Percentiles rank a stretch among this genome's conserved stretches.
Evolutionary conservation across 2,329 filamentous ascomycete species (phyloP).

Genomic region (Samsoniella hepiali): DNA sequence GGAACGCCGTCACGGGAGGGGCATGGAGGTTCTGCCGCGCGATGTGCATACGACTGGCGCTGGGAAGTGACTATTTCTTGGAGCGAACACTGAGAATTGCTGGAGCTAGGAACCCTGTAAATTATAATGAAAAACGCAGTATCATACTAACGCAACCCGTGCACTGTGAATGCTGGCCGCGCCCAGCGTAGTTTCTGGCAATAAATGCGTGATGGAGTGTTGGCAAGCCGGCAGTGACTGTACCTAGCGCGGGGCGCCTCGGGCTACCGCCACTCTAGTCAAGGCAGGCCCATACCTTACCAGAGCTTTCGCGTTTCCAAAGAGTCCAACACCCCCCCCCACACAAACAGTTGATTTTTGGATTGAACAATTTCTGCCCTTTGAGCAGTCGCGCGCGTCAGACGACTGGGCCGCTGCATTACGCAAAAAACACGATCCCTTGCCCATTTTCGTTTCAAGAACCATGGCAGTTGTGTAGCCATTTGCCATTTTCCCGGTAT

Average conservation of each 20-base stretch:
- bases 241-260: slow-evolving; percentile 8
- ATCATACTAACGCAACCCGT: neutral
- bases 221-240: slow-evolving; percentile 2
- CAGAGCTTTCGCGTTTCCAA: slow-evolving; percentile 13
- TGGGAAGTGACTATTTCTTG: neutral
- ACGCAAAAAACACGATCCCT: neutral
- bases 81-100: slow-evolving; percentile 1
- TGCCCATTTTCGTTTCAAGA: neutral
- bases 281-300: slow-evolving; percentile 11
- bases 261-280: slow-evolving; percentile 10
- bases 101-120: slow-evolving; percentile 11
- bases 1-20: neutral
- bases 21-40: neutral
- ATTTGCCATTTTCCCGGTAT: neutral
- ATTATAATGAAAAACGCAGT: neutral
- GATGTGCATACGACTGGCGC: neutral
- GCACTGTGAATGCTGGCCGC: neutral
- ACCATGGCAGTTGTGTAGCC: slow-evolving; percentile 5
- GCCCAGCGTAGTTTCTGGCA: no score
- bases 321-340: slow-evolving; percentile 16
- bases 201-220: neutral
- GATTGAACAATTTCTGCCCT: slow-evolving; percentile 18
- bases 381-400: slow-evolving; percentile 6
- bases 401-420: neutral
- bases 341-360: slow-evolving; percentile 2